Evolutionary conservation across 305 asterid genomes (phyloP).

Genomic region (Fraxinus dipetala): DNA sequence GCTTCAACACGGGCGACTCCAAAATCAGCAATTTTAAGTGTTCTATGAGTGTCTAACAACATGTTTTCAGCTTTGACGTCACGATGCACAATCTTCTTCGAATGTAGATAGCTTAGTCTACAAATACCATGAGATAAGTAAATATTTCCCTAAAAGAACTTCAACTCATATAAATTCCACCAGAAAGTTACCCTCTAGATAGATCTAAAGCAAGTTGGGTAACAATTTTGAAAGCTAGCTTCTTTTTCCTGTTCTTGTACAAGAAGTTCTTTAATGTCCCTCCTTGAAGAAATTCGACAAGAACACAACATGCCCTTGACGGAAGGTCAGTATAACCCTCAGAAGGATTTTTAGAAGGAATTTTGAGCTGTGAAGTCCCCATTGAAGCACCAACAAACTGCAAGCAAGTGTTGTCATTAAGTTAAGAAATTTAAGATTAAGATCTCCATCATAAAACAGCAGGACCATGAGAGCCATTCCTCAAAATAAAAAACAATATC

Average conservation of each 20-base stretch:
- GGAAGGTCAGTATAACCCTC: slow-evolving; percentile 35
- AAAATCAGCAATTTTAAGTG: not conserved
- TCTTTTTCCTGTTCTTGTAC: slow-evolving; percentile 38
- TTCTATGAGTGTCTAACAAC: not conserved
- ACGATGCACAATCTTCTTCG: not conserved
- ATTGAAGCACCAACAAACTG: slow-evolving; percentile 65
- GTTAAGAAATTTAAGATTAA: not conserved
- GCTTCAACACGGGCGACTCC: not conserved
- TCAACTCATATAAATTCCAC: not conserved
- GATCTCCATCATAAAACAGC: not conserved
- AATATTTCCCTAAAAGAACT: not conserved
- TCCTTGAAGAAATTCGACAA: slow-evolving; percentile 50
- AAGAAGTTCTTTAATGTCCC: slow-evolving; percentile 50
- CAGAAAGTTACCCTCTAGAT: slow-evolving; percentile 43
- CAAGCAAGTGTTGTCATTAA: not conserved
- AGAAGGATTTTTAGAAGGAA: slow-evolving; percentile 33
- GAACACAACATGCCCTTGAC: slow-evolving; percentile 47
- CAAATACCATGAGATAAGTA: not conserved
- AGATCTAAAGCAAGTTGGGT: slow-evolving; percentile 55
- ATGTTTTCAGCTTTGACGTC: not conserved
- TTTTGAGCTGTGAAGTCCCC: slow-evolving; percentile 41
- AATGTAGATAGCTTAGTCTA: not conserved
- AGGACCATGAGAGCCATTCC: not conserved
- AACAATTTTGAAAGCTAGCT: slow-evolving; percentile 42
- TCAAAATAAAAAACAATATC: not conserved